A percentile compares a stretch with the other conserved stretches of the same genome.
Evolutionary conservation across 305 asterid genomes (phyloP).

Genomic region (Fraxinus sp.): DNA sequence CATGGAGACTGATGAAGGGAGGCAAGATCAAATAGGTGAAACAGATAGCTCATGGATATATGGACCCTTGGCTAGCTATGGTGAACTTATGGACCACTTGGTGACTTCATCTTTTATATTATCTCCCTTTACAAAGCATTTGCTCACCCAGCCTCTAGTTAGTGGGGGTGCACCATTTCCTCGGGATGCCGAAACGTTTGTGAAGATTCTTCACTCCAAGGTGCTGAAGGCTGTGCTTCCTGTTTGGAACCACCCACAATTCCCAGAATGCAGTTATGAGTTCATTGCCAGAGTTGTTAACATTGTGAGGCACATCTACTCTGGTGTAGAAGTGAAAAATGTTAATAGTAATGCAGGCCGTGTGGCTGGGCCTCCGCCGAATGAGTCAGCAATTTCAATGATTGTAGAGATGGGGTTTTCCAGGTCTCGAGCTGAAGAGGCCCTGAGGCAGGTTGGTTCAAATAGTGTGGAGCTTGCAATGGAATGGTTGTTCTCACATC

Average conservation of each 20-base stretch:
- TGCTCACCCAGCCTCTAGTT: slow-evolving; percentile 83
- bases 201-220: slow-evolving; percentile 87
- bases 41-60: slow-evolving; percentile 58
- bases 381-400: slow-evolving; percentile 73
- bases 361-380: slow-evolving; percentile 80
- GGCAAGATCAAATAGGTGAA: slow-evolving; percentile 64
- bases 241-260: slow-evolving; percentile 85
- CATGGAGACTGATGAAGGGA: slow-evolving; percentile 95
- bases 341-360: slow-evolving; percentile 54
- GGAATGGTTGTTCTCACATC: slow-evolving; percentile 98
- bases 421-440: slow-evolving; percentile 92
- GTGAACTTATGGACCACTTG: slow-evolving; percentile 93
- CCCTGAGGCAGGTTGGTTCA: slow-evolving; percentile 94
- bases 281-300: slow-evolving; percentile 69
- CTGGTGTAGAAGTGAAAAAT: slow-evolving; percentile 87
- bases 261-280: slow-evolving; percentile 85
- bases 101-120: slow-evolving; percentile 83
- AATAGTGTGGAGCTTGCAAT: slow-evolving; percentile 96
- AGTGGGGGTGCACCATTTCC: slow-evolving; percentile 83
- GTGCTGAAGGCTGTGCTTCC: slow-evolving; percentile 87
- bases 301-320: slow-evolving; percentile 76
- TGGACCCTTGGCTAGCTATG: slow-evolving; percentile 91
- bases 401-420: slow-evolving; percentile 96
- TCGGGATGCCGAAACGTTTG: slow-evolving; percentile 87
- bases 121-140: slow-evolving; percentile 87